A percentile compares a stretch with the other conserved stretches of the same genome.
These are phyloP conservation scores for Ophiostoma triangulosporum DNA, from an alignment of 2,329 filamentous ascomycete species.

Conservation along the genomic window DNA sequence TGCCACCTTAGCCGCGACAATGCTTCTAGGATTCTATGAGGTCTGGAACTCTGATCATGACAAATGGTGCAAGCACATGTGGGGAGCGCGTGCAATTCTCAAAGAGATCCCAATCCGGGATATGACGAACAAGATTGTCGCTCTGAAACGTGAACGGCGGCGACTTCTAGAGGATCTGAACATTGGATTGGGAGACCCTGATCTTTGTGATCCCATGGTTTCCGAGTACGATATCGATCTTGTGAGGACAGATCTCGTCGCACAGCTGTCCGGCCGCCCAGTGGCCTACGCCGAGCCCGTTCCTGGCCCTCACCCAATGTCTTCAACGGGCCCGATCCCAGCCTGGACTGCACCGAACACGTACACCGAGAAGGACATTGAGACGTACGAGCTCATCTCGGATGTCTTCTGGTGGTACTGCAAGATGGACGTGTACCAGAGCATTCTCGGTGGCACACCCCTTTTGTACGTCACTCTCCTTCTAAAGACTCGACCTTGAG, in stretches of 20 bases:
- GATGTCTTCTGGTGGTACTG: slow-evolving; percentile 95
- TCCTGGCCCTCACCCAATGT: neutral
- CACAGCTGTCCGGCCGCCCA: slow-evolving; percentile 26
- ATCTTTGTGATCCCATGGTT: slow-evolving; percentile 2
- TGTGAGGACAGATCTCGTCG: slow-evolving; percentile 29
- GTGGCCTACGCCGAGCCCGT: slow-evolving; percentile 25
- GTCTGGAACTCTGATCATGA: slow-evolving; percentile 88
- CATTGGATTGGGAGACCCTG: neutral
- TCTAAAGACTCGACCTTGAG: neutral
- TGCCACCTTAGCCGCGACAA: slow-evolving; percentile 73
- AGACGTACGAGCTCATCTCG: slow-evolving; percentile 65
- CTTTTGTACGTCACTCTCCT: slow-evolving; percentile 55
- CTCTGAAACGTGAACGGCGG: slow-evolving; percentile 38
- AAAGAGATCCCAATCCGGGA: slow-evolving; percentile 66
- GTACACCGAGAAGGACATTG: slow-evolving; percentile 50
- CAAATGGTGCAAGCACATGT: slow-evolving; percentile 89
- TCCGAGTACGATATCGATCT: slow-evolving; percentile 22
- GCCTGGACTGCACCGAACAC: slow-evolving; percentile 15
- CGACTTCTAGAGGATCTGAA: slow-evolving; percentile 21
- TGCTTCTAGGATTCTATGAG: slow-evolving; percentile 83
- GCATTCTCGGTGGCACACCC: slow-evolving; percentile 71
- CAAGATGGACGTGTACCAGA: slow-evolving; percentile 89
- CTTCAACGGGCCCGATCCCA: neutral
- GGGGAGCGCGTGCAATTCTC: slow-evolving; percentile 70
- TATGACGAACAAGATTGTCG: slow-evolving; percentile 58